Base-by-base conservation (phyloP, 805 yeast genomes). In the Saccharomycopsis sp. region DNA sequence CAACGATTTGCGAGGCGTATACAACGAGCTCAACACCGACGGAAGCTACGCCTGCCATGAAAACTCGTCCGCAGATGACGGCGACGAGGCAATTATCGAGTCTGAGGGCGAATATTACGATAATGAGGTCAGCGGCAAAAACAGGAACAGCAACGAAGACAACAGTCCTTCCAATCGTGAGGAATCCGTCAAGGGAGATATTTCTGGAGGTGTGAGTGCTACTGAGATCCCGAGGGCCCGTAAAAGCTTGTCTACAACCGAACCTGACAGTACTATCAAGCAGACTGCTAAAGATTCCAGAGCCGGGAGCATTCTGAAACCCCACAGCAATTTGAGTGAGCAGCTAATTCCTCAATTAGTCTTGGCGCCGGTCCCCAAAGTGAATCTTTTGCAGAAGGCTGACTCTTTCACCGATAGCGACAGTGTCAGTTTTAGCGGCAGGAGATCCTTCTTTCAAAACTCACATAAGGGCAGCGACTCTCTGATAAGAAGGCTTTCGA, bases 401-500 rank as follows among this genome's bases (percentile, higher is more conserved):
- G 48, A 44, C 21, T 44, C 48, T 4, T 16, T 44, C 16, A 44
- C 48, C 21, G 48, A 44, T 20, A 44, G 48, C 21, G 48, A 44
- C 21, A 44, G 48, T 12, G 18, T 5, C 18, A 18, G 18, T n/a
- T 16, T 16, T 12, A 44, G 7, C 16, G 21, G 21, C 4, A 44
- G 48, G 16, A 44, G 18, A 18, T 44, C 48, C 5, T 44, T 44
- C 21, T 44, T 12, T 44, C 48, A 44, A 12, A 44, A 44, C 21
- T 44, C 48, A 16, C 60, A 8, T 58, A 57, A 44, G 47, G 57
- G 34, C 63, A 67, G 2, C 62, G 61, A 62, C 53, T 65, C 69
- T 1, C 66, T 62, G 53, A 54, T 67, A 2, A 67, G 70, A 0
- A 63, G 62, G 47, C 69, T 66, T 44, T 34, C 66, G 9, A 66